These are phyloP conservation scores for Nothopassalora personata DNA, from an alignment of 2,329 filamentous ascomycete genomes.

Conservation along the genomic window DNA sequence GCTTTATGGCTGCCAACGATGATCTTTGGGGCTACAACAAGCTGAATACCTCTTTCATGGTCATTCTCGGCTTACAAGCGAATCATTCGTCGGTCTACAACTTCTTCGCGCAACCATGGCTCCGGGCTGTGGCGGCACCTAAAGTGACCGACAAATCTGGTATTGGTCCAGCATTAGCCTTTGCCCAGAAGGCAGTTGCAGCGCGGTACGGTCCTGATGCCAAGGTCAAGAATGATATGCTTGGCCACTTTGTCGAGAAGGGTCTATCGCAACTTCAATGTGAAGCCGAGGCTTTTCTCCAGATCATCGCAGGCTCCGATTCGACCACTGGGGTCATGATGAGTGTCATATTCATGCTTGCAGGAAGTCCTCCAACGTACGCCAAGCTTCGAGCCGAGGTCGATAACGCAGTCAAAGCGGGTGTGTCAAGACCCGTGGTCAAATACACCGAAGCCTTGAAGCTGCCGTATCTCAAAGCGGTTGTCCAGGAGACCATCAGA, in stretches of 20 bases:
- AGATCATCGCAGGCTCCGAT: constrained; percentile 51
- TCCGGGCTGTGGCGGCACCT: constrained; percentile 23
- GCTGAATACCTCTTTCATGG: constrained; percentile 18
- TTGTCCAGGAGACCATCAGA: constrained; percentile 31
- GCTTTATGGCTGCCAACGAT: constrained; percentile 25
- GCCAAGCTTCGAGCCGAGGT: constrained; percentile 45
- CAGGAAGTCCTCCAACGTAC: constrained; percentile 43
- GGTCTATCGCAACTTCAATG: constrained; percentile 35
- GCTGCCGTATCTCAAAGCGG: constrained; percentile 30
- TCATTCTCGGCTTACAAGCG: constrained; percentile 20
- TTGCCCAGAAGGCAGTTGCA: constrained; percentile 24
- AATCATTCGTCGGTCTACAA: background rate
- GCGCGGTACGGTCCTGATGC: constrained; percentile 24
- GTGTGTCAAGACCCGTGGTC: constrained; percentile 7
- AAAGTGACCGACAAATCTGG: constrained; percentile 27
- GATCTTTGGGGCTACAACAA: constrained; percentile 18
- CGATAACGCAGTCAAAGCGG: constrained; percentile 28
- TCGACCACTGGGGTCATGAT: constrained; percentile 51
- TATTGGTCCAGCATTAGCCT: constrained; percentile 23
- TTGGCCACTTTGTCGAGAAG: constrained; percentile 45
- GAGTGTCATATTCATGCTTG: constrained; percentile 45
- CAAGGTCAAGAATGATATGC: constrained; percentile 43
- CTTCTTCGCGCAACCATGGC: constrained; percentile 5
- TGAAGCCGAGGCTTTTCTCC: constrained; percentile 38
- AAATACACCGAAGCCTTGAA: constrained; percentile 24